Percentiles rank a stretch among this genome's conserved stretches.
Conservation (phyloP, 139 green algal genomes). For the Haematococcus sp. region DNA sequence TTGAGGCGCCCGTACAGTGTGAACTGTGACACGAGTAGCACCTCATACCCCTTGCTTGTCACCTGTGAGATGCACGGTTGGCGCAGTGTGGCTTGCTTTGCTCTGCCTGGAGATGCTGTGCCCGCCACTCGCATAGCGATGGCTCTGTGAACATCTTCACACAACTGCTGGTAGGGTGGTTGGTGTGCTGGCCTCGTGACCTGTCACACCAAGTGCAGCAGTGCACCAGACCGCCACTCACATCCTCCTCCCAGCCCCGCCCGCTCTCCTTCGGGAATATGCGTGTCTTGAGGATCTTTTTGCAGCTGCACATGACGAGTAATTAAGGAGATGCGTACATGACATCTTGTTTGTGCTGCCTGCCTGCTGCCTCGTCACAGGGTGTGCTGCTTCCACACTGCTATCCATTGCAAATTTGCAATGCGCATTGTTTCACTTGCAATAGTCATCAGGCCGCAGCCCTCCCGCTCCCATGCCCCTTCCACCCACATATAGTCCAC, state of each 20-base stretch:
- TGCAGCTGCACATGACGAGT: constrained; percentile 7
- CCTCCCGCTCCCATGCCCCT: too few species aligned
- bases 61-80: background rate
- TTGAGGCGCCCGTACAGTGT: constrained; percentile 31
- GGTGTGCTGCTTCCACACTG: background rate
- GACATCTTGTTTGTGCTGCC: background rate
- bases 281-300: constrained; percentile 38
- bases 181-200: background rate
- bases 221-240: background rate
- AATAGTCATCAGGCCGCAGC: too few species aligned
- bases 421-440: too few species aligned
- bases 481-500: constrained; percentile 23
- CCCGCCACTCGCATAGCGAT: background rate
- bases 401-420: too few species aligned
- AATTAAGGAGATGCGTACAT: background rate
- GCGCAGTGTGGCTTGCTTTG: background rate
- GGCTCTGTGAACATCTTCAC: background rate
- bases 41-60: background rate
- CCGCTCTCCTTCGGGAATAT: constrained; percentile 11
- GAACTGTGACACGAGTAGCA: constrained; percentile 16
- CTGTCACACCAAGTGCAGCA: background rate
- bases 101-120: too few species aligned
- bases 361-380: background rate
- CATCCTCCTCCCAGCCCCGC: constrained; percentile 11
- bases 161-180: background rate